A percentile compares a stretch with the other conserved stretches of the same genome.
Evolutionary conservation across 2,329 filamentous ascomycete genomes (phyloP).

Genomic region (Pseudogymnoascus sp.): DNA sequence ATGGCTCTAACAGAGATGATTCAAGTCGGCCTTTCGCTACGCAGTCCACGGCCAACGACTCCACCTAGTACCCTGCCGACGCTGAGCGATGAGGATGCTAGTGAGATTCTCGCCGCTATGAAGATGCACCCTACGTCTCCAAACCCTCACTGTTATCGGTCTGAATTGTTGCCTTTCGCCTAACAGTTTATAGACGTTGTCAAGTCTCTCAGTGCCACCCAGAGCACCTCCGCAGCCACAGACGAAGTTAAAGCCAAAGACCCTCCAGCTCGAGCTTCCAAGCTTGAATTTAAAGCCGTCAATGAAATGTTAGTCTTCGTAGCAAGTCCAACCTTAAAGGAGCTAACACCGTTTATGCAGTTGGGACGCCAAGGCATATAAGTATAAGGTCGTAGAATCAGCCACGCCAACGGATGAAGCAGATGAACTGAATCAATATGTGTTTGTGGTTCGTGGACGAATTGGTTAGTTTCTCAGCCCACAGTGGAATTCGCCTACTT

Average conservation of each 20-base stretch:
- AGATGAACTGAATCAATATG: not conserved
- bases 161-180: not conserved
- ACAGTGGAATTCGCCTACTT: no score
- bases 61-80: no score
- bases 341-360: constrained; percentile 11
- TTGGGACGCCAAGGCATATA: constrained; percentile 24
- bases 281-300: no score
- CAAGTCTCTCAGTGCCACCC: constrained; percentile 13
- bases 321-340: no score
- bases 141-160: not conserved
- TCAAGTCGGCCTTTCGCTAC: no score
- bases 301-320: no score
- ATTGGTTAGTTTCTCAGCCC: no score
- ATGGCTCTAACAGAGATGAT: constrained; percentile 16
- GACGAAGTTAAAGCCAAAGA: not conserved
- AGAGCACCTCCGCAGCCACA: constrained; percentile 9
- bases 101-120: not conserved
- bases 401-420: constrained; percentile 11
- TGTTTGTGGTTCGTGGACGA: no score
- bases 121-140: not conserved
- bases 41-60: no score
- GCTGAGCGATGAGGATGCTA: not conserved
- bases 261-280: not conserved
- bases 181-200: constrained; percentile 13
- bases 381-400: constrained; percentile 26